phyloP scores from a whole-genome alignment of 2,329 filamentous ascomycete species.

The Niveomyces coronatus region DNA sequence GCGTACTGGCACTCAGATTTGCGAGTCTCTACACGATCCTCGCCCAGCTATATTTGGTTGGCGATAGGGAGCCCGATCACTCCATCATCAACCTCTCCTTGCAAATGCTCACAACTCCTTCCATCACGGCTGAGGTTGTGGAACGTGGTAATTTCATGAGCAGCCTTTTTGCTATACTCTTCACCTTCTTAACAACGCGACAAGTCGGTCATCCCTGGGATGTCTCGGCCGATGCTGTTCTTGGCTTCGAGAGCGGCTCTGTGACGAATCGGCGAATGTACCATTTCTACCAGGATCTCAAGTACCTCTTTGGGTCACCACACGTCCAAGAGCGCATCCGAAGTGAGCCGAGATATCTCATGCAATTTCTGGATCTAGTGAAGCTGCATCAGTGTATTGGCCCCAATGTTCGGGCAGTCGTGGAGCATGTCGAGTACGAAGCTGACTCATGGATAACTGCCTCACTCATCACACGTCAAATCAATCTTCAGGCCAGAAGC shows the following conservation, averaged over 20 bases:
- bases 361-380: constrained; percentile 91
- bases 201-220: constrained; percentile 93
- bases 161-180: constrained; percentile 89
- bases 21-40: constrained; percentile 89
- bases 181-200: constrained; percentile 90
- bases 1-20: constrained; percentile 84
- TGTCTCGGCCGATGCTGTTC: constrained; percentile 71
- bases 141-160: constrained; percentile 93
- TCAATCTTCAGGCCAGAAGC: constrained; percentile 83
- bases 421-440: constrained; percentile 96
- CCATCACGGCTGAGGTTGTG: constrained; percentile 91
- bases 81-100: constrained; percentile 97
- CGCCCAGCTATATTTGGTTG: constrained; percentile 89
- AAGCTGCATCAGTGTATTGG: constrained; percentile 97
- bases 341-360: constrained; percentile 72
- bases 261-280: constrained; percentile 94
- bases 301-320: constrained; percentile 78
- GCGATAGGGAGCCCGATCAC: constrained; percentile 91
- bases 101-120: constrained; percentile 93
- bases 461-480: constrained; percentile 85
- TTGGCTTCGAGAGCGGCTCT: constrained; percentile 89
- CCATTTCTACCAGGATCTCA: constrained; percentile 92
- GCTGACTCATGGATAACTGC: constrained; percentile 97
- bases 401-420: constrained; percentile 79
- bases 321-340: constrained; percentile 81